Conservation (phyloP, 306 rosid species). For the Fagus crenata region DNA sequence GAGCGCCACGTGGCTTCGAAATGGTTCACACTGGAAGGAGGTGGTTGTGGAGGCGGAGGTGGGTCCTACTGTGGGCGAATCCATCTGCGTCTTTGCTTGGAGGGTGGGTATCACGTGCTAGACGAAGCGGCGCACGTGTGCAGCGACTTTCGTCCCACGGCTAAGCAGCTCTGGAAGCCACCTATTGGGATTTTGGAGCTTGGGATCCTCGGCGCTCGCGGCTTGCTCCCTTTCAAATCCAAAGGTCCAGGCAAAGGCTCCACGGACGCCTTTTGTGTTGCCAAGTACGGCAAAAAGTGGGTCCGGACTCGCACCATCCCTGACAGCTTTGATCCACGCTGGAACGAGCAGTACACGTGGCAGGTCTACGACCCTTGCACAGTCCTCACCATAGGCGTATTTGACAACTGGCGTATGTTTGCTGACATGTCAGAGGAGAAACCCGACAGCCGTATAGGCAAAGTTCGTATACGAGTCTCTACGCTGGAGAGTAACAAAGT, state of each 20-base stretch:
- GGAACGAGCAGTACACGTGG: conserved; percentile 76
- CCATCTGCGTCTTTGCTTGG: conserved; percentile 73
- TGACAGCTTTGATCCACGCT: conserved; percentile 58
- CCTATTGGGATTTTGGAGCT: conserved; percentile 80
- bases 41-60: conserved; percentile 4
- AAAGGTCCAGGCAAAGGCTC: conserved; percentile 45
- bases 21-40: conserved; percentile 59
- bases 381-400: conserved; percentile 52
- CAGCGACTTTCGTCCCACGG: conserved; percentile 92
- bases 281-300: conserved; percentile 65
- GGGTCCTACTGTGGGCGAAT: conserved; percentile 74
- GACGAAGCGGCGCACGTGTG: conserved; percentile 98
- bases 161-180: conserved; percentile 89
- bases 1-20: conserved; percentile 84
- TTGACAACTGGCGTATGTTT: conserved; percentile 56
- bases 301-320: conserved; percentile 58
- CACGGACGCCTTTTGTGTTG: conserved; percentile 63
- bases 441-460: conserved; percentile 55
- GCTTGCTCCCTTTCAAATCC: conserved; percentile 65
- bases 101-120: conserved; percentile 96
- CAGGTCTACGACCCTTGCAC: conserved; percentile 60
- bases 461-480: conserved; percentile 81
- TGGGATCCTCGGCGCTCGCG: conserved; percentile 87
- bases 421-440: conserved; percentile 34
- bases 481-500: conserved; percentile 81